Conservation (phyloP, 2,329 filamentous ascomycete species). For the Diplodia corticola region DNA sequence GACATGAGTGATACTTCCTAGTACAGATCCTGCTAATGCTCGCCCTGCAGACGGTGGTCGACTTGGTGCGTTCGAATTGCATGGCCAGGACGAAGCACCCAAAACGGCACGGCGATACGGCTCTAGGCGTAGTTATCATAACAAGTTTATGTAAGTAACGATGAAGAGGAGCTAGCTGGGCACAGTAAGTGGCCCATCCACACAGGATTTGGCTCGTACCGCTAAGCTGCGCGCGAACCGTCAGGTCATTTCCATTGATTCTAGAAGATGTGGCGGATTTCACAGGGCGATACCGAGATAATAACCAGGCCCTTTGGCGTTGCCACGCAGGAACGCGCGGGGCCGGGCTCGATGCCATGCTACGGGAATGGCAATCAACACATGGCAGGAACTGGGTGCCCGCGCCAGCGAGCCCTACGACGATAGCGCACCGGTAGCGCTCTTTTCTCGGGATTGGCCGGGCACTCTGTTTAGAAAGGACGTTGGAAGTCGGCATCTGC, state of each 20-base stretch:
- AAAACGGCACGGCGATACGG: background rate
- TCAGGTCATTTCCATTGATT: background rate
- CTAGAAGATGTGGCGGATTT: background rate
- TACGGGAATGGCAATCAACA: conserved; percentile 1
- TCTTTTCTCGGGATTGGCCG: conserved; percentile 4
- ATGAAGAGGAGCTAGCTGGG: background rate
- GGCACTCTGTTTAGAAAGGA: background rate
- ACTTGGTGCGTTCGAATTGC: background rate
- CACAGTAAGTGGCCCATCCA: background rate
- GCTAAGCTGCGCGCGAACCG: background rate
- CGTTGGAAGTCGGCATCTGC: background rate
- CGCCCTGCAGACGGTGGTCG: background rate
- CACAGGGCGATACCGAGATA: background rate
- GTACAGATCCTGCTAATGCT: background rate
- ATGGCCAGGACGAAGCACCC: background rate
- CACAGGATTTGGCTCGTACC: background rate
- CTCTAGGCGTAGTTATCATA: background rate
- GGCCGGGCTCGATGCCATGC: background rate
- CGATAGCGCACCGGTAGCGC: background rate
- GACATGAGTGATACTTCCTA: background rate
- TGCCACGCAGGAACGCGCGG: conserved; percentile 1
- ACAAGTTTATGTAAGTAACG: background rate
- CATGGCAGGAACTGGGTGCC: background rate
- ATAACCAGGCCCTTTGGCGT: background rate
- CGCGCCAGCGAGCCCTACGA: background rate